These are phyloP conservation scores for Nidularia pulvinata DNA, from an alignment of 768 basidiomycete genomes.

Conservation along the genomic window DNA sequence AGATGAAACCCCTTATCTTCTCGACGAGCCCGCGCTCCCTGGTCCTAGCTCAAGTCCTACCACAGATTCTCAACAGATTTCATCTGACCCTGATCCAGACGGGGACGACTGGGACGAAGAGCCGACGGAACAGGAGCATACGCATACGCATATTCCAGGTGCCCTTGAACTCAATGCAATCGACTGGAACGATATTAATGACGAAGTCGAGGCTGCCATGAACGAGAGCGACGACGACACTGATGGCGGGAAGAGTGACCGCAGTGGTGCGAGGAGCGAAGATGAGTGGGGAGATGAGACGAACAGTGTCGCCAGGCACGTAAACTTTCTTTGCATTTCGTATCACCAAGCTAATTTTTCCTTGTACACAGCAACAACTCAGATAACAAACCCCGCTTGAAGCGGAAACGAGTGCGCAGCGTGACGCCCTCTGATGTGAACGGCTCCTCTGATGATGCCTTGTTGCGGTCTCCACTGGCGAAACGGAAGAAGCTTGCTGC, in stretches of 20 bases:
- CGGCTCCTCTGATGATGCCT: conserved; percentile 34
- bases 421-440: conserved; percentile 65
- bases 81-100: conserved; percentile 70
- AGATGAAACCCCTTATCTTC: conserved; percentile 76
- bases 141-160: conserved; percentile 18
- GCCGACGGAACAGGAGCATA: conserved; percentile 24
- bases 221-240: conserved; percentile 76
- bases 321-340: background rate
- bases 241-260: conserved; percentile 34
- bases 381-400: conserved; percentile 40
- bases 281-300: conserved; percentile 56
- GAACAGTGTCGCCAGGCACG: conserved; percentile 32
- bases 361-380: conserved; percentile 22
- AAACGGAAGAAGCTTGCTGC: conserved; percentile 80
- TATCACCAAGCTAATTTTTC: background rate
- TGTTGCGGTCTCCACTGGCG: conserved; percentile 66
- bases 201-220: conserved; percentile 88
- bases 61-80: conserved; percentile 45
- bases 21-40: conserved; percentile 52
- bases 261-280: conserved; percentile 44
- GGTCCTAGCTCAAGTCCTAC: conserved; percentile 29
- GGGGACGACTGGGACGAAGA: conserved; percentile 64
- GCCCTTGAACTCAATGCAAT: conserved; percentile 58
- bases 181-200: conserved; percentile 83
- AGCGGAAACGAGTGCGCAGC: conserved; percentile 73